Percentiles rank a stretch among this genome's conserved stretches.
Conservation (phyloP, 2,329 filamentous ascomycete genomes). For the Pseudocercospora vitis region DNA sequence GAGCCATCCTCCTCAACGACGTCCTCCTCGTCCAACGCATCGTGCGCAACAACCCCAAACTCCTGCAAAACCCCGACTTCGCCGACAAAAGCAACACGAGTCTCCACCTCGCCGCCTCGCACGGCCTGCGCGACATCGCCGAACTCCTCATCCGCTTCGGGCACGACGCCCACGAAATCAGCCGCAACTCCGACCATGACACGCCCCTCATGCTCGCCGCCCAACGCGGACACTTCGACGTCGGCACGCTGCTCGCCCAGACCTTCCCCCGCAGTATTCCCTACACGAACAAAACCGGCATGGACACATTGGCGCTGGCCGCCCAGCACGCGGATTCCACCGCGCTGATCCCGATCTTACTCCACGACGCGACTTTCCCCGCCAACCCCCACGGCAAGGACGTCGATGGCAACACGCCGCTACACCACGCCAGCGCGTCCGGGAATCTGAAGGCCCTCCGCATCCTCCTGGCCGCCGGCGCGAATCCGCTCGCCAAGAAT, state of each 20-base stretch:
- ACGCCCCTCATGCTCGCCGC: slow-evolving; percentile 81
- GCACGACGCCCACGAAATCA: slow-evolving; percentile 72
- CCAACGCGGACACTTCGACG: slow-evolving; percentile 66
- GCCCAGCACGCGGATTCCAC: slow-evolving; percentile 38
- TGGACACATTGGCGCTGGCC: slow-evolving; percentile 61
- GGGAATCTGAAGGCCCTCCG: slow-evolving; percentile 76
- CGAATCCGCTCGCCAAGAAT: slow-evolving; percentile 71
- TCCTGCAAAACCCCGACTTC: slow-evolving; percentile 77
- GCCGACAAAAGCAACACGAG: slow-evolving; percentile 77
- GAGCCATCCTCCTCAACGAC: slow-evolving; percentile 77
- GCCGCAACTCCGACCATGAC: slow-evolving; percentile 75
- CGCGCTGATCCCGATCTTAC: slow-evolving; percentile 46
- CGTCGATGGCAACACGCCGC: slow-evolving; percentile 75
- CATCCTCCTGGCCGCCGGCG: slow-evolving; percentile 74
- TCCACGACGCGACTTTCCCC: slow-evolving; percentile 37
- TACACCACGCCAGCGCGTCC: slow-evolving; percentile 82
- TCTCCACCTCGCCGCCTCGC: slow-evolving; percentile 74
- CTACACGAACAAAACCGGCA: slow-evolving; percentile 65
- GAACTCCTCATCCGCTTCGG: slow-evolving; percentile 68
- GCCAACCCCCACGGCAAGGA: slow-evolving; percentile 49
- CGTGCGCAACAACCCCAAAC: slow-evolving; percentile 66
- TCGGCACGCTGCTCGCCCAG: slow-evolving; percentile 70
- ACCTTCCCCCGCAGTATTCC: slow-evolving; percentile 63
- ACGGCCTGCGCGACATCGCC: slow-evolving; percentile 69
- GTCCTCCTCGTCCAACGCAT: slow-evolving; percentile 73